A percentile compares a stretch with the other conserved stretches of the same genome.
These are phyloP conservation scores for Brassica napus DNA, from an alignment of 345 rosid species.

Conservation along the genomic window DNA sequence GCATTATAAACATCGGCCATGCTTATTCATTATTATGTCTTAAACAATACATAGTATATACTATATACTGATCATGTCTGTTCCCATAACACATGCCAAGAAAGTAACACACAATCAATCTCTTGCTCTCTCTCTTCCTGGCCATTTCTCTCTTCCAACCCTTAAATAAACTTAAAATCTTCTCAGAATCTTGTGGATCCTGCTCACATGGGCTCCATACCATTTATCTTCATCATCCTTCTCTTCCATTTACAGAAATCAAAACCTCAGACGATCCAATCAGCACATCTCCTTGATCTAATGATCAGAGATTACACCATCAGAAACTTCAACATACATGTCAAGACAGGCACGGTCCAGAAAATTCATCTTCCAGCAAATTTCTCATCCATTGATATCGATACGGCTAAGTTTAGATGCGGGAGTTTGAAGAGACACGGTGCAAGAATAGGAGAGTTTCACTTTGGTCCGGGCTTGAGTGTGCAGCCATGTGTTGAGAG, in stretches of 20 bases:
- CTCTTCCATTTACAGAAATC: constrained; percentile 27
- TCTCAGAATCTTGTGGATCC: constrained; percentile 19
- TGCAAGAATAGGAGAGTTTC: constrained; percentile 40
- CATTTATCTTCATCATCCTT: constrained; percentile 31
- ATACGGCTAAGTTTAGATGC: constrained; percentile 41
- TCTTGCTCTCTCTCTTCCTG: constrained; percentile 11
- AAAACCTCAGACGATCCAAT: constrained; percentile 57
- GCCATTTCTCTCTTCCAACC: constrained; percentile 15
- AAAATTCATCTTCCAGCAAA: constrained; percentile 72
- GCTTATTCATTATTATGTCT: constrained; percentile 41
- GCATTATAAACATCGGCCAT: constrained; percentile 37
- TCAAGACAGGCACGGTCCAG: constrained; percentile 63
- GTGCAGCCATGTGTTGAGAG: constrained; percentile 41
- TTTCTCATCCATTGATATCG: constrained; percentile 68
- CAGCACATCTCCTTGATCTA: constrained; percentile 70
- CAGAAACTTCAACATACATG: constrained; percentile 54
- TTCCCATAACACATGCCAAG: constrained; percentile 39
- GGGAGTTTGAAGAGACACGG: constrained; percentile 43
- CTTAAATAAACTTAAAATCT: not conserved
- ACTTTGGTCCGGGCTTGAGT: constrained; percentile 33
- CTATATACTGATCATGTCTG: constrained; percentile 35
- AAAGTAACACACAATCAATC: constrained; percentile 37
- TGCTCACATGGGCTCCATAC: constrained; percentile 38
- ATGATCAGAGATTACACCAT: constrained; percentile 79
- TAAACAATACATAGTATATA: constrained; percentile 25